phyloP scores from a whole-genome alignment of 805 yeast species.

The Nakazawaea ambrosiae region DNA sequence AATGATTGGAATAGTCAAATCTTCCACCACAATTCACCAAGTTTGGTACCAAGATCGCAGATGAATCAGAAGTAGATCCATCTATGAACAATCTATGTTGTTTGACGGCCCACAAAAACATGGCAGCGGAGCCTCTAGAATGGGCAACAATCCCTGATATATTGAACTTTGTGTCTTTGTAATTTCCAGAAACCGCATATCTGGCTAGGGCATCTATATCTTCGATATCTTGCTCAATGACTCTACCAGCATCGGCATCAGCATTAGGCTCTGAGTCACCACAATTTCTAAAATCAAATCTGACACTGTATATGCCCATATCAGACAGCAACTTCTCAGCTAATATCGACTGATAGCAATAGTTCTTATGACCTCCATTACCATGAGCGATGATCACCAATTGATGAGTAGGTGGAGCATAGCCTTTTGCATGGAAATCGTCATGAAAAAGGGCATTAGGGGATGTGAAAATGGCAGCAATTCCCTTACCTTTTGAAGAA shows the following conservation, averaged over 20 bases:
- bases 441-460: conserved; percentile 7
- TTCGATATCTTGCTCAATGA: conserved; percentile 54
- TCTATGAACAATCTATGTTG: conserved; percentile 30
- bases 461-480: conserved; percentile 10
- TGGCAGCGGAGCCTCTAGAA: conserved; percentile 73
- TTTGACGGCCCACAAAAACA: conserved; percentile 61
- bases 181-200: conserved; percentile 20
- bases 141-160: conserved; percentile 64
- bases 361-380: conserved; percentile 76
- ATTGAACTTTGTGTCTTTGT: conserved; percentile 32
- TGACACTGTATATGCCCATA: conserved; percentile 55
- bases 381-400: conserved; percentile 74
- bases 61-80: conserved; percentile 20
- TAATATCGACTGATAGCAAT: conserved; percentile 60
- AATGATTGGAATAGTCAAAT: conserved; percentile 43
- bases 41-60: conserved; percentile 44
- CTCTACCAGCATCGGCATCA: conserved; percentile 40
- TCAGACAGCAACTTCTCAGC: conserved; percentile 54
- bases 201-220: conserved; percentile 50
- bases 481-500: conserved; percentile 3
- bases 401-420: conserved; percentile 34
- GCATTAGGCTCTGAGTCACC: conserved; percentile 62
- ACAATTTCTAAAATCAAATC: conserved; percentile 83
- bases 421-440: conserved; percentile 10
- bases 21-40: conserved; percentile 72